Evolutionary conservation across 2,329 filamentous ascomycete genomes (phyloP).

Genomic region (Talaromyces sp.): DNA sequence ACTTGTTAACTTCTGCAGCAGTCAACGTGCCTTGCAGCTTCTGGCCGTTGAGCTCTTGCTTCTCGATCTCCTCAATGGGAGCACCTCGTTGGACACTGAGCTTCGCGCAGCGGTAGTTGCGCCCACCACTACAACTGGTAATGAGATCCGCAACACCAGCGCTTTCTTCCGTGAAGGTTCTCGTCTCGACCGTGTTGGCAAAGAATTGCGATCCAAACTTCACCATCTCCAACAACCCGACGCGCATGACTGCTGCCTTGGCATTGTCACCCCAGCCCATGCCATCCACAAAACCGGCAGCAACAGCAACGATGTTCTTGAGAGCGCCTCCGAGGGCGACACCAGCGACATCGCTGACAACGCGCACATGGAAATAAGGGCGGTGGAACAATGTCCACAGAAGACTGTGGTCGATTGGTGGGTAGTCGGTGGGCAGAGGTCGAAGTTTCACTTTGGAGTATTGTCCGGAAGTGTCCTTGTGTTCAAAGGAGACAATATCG

Average conservation of each 20-base stretch:
- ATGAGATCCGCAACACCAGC: conserved; percentile 63
- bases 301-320: conserved; percentile 94
- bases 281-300: conserved; percentile 90
- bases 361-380: conserved; percentile 93
- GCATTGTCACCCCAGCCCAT: conserved; percentile 97
- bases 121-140: conserved; percentile 83
- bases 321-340: conserved; percentile 90
- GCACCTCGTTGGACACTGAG: conserved; percentile 75
- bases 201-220: conserved; percentile 95
- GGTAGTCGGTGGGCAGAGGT: conserved; percentile 74
- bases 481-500: conserved; percentile 50
- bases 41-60: conserved; percentile 87
- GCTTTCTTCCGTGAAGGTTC: conserved; percentile 86
- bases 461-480: conserved; percentile 65
- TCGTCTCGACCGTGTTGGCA: conserved; percentile 68
- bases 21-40: conserved; percentile 93
- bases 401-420: conserved; percentile 75
- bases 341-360: conserved; percentile 92
- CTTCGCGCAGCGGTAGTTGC: conserved; percentile 92
- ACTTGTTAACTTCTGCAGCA: conserved; percentile 83
- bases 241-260: conserved; percentile 96
- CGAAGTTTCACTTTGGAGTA: conserved; percentile 65
- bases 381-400: conserved; percentile 87
- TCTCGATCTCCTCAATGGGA: conserved; percentile 80
- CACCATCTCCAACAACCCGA: conserved; percentile 93